Percentiles rank a stretch among this genome's conserved stretches.
These are phyloP conservation scores for Exophiala alcalophila DNA, from an alignment of 2,329 filamentous ascomycete species.

Conservation along the genomic window DNA sequence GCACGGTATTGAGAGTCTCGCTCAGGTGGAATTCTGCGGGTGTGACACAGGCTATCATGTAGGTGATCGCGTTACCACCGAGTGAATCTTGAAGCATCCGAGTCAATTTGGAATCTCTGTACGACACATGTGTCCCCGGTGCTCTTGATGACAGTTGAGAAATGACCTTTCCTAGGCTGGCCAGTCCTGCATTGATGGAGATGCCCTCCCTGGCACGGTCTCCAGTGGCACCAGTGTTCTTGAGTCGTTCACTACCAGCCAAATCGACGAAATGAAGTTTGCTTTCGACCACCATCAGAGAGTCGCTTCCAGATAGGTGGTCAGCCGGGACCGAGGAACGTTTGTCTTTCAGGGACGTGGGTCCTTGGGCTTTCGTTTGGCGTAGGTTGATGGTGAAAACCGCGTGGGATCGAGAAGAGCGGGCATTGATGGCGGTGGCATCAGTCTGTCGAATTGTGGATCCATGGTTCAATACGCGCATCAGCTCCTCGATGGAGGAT, in stretches of 20 bases:
- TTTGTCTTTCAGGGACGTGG: conserved; percentile 67
- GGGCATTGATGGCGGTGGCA: conserved; percentile 93
- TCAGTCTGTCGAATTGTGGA: conserved; percentile 95
- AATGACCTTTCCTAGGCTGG: conserved; percentile 94
- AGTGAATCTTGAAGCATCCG: conserved; percentile 93
- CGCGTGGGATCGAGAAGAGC: conserved; percentile 94
- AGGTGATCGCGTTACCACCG: conserved; percentile 94
- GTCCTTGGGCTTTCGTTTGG: conserved; percentile 62
- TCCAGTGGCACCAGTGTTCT: conserved; percentile 94
- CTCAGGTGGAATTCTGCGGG: conserved; percentile 95
- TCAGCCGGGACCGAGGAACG: conserved; percentile 84
- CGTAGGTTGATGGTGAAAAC: conserved; percentile 94
- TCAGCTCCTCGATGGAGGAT: conserved; percentile 85
- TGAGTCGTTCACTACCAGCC: conserved; percentile 91
- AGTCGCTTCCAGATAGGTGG: conserved; percentile 64
- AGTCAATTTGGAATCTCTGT: conserved; percentile 95
- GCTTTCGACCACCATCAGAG: conserved; percentile 84
- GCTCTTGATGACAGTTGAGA: conserved; percentile 92
- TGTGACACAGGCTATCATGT: conserved; percentile 99
- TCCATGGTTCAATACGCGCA: conserved; percentile 85
- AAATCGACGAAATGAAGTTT: conserved; percentile 98
- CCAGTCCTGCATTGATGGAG: conserved; percentile 94
- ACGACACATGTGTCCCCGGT: conserved; percentile 86
- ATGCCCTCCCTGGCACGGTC: conserved; percentile 95
- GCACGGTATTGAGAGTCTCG: conserved; percentile 94